Percentiles rank a stretch among this genome's conserved stretches.
phyloP scores from a whole-genome alignment of 345 rosid genomes.

The Reutealis trisperma region DNA sequence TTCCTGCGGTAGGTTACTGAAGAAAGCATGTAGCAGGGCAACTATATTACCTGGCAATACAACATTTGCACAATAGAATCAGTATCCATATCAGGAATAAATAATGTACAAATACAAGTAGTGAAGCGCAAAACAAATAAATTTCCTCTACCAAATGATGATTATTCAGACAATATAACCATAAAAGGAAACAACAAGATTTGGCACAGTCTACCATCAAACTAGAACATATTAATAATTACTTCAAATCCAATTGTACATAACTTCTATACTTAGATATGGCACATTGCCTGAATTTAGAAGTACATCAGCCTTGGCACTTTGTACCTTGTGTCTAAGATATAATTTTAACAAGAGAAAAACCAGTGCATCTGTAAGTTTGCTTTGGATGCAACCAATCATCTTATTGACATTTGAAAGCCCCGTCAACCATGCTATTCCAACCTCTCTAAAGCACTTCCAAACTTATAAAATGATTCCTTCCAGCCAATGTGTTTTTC shows the following conservation, averaged over 20 bases:
- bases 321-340: neutral
- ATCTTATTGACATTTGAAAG: no score
- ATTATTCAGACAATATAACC: neutral
- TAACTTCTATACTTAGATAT: neutral
- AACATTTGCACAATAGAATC: constrained; percentile 13
- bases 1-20: constrained; percentile 95
- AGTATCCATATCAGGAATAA: constrained; percentile 18
- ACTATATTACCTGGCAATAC: constrained; percentile 75
- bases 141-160: neutral
- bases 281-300: neutral
- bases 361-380: neutral
- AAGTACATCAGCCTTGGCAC: neutral
- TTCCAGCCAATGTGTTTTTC: no score
- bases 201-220: neutral
- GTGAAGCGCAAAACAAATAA: neutral
- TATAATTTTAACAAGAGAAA: neutral
- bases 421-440: no score
- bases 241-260: neutral
- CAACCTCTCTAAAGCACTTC: no score
- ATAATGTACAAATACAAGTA: neutral
- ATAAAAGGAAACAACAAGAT: neutral
- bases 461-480: no score
- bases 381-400: neutral
- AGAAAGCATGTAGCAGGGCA: constrained; percentile 94
- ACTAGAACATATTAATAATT: neutral